Evolutionary conservation across 106 monocot genomes (phyloP), one percentile per base, ranked within the genome.

Genomic region (Platanthera zijinensis): DNA sequence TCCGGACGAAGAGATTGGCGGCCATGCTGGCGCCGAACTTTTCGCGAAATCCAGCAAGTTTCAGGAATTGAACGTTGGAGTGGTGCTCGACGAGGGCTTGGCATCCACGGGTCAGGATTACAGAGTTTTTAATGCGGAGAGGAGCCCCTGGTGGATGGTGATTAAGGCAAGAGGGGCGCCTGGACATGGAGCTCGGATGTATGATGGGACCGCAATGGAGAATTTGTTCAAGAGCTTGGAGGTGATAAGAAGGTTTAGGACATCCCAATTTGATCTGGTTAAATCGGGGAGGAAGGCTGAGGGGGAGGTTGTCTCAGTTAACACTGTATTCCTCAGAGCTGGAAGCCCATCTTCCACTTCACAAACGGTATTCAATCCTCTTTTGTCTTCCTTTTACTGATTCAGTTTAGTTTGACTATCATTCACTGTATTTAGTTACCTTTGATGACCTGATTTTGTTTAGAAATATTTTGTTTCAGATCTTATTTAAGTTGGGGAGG

Each of bases 1-100:
- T 8, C 99, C 99, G 8, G 94, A 99, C 67, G 99, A 99, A 81
- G 99, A 99, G 84, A 88, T 94, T 22, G 99, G 99, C 3, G 88
- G 89, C 19, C 10, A 32, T 2, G 90, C 84, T 28, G 94, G 94
- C 0, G 88, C 81, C 2, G 82, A 45, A 71, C 76, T 53, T 32
- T 86, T 99, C 17, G 79, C 75, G 11, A 82, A 73, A 53, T 94
- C 92, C 2, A 72, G 86, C 19, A 80, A 48, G 45, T 94, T 94
- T 71, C 69, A 72, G 74, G 78, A 77, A 30, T 76, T 99, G 88
- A 78, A 83, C 6, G 84, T 94, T 28, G 99, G 90, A 49, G 50
- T 94, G 46, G 94, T 99, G 48, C 84, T 94, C 8, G 99, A 99
- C 28, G 99, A 99, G 81, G 94, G 99, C 0, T 77, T 99, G 75